Evolutionary conservation across 768 basidiomycete species (phyloP).

Genomic region (Psilocybe azurescens): DNA sequence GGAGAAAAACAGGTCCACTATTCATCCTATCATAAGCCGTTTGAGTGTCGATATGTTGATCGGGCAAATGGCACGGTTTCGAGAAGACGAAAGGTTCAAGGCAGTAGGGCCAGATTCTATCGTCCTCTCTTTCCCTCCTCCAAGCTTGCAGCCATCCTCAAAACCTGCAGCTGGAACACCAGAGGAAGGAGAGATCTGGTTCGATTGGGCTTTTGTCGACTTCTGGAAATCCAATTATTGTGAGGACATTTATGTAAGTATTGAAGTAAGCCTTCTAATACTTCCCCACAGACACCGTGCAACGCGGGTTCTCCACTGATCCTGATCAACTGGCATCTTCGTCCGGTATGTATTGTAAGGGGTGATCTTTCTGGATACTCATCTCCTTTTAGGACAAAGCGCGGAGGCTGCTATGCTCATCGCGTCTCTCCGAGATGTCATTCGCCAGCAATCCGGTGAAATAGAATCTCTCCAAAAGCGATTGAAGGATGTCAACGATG

Average conservation of each 20-base stretch:
- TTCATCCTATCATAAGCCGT: constrained; percentile 88
- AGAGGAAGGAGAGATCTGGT: constrained; percentile 91
- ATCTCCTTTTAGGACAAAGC: constrained; percentile 53
- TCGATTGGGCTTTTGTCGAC: constrained; percentile 97
- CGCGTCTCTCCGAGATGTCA: constrained; percentile 81
- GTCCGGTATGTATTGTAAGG: constrained; percentile 48
- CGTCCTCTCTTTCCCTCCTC: constrained; percentile 60
- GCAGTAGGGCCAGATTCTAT: constrained; percentile 85
- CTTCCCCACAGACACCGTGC: constrained; percentile 64
- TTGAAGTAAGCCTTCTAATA: not conserved
- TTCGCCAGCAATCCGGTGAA: constrained; percentile 82
- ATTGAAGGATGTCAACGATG: constrained; percentile 45
- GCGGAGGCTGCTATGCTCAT: constrained; percentile 84
- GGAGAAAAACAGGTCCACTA: constrained; percentile 61
- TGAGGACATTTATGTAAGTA: constrained; percentile 30
- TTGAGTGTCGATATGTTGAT: constrained; percentile 90
- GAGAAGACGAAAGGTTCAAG: constrained; percentile 95
- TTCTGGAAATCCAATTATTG: constrained; percentile 99
- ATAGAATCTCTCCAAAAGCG: constrained; percentile 71
- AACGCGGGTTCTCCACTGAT: constrained; percentile 72
- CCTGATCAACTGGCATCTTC: constrained; percentile 68
- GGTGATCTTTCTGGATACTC: constrained; percentile 4
- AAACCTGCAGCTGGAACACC: constrained; percentile 44
- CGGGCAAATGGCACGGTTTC: constrained; percentile 82
- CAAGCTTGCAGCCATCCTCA: constrained; percentile 28